phyloP scores from a whole-genome alignment of 2,329 filamentous ascomycete species.

The Cryphonectria japonica region DNA sequence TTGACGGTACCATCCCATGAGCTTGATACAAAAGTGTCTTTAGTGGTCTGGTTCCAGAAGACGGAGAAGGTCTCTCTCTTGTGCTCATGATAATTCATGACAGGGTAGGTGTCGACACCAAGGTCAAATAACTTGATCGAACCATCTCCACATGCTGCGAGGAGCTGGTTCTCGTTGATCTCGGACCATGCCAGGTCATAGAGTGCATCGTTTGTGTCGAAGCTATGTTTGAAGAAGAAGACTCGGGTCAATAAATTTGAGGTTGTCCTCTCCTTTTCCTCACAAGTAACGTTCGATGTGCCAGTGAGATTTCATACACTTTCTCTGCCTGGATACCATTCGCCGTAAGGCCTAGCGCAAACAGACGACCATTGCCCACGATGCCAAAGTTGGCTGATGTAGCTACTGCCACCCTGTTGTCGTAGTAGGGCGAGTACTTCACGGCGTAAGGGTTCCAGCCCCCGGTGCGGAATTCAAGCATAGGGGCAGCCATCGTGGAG shows the following conservation, averaged over 20 bases:
- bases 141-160: slow-evolving; percentile 89
- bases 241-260: background rate
- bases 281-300: background rate
- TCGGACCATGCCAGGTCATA: slow-evolving; percentile 97
- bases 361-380: slow-evolving; percentile 92
- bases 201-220: slow-evolving; percentile 95
- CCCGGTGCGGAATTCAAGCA: slow-evolving; percentile 93
- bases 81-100: slow-evolving; percentile 93
- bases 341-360: slow-evolving; percentile 79
- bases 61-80: slow-evolving; percentile 91
- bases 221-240: slow-evolving; percentile 54
- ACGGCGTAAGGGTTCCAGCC: slow-evolving; percentile 96
- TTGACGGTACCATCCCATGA: slow-evolving; percentile 98
- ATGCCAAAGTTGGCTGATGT: slow-evolving; percentile 95
- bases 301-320: slow-evolving; percentile 55
- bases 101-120: slow-evolving; percentile 77
- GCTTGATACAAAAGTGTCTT: slow-evolving; percentile 86
- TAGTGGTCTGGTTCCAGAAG: slow-evolving; percentile 88
- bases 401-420: slow-evolving; percentile 88
- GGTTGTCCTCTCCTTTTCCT: background rate
- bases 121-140: slow-evolving; percentile 94
- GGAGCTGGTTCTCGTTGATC: slow-evolving; percentile 91
- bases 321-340: slow-evolving; percentile 85
- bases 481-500: slow-evolving; percentile 50
- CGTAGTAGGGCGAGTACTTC: slow-evolving; percentile 98